Evolutionary conservation across 306 rosid genomes (phyloP).

Genomic region (Herpetospermum pedunculosum): DNA sequence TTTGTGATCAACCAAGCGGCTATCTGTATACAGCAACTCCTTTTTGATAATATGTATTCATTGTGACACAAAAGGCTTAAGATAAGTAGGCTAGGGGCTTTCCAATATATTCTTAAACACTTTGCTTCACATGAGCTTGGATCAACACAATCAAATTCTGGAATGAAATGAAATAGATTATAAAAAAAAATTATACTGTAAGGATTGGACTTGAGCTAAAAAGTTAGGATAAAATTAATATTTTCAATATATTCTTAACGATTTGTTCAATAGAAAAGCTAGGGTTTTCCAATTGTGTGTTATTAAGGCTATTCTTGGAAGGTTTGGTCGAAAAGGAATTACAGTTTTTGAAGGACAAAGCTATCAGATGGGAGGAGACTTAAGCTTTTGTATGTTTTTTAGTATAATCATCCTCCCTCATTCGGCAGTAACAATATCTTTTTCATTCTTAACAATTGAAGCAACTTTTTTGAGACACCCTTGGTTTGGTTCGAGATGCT

Average conservation of each 20-base stretch:
- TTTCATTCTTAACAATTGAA: too few species aligned
- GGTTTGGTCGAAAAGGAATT: background rate
- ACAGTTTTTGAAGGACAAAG: background rate
- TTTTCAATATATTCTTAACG: background rate
- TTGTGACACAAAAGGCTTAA: background rate
- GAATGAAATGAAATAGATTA: background rate
- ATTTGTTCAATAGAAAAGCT: background rate
- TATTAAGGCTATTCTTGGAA: background rate
- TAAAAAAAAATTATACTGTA: too few species aligned
- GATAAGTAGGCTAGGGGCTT: background rate
- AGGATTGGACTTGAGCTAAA: background rate
- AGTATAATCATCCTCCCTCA: background rate
- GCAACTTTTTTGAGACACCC: background rate
- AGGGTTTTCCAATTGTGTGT: background rate
- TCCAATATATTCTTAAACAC: background rate
- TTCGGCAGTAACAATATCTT: too few species aligned
- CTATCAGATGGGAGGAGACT: background rate
- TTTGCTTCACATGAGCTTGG: background rate
- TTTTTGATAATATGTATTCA: background rate
- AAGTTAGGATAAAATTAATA: background rate
- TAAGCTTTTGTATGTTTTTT: background rate
- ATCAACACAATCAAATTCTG: background rate
- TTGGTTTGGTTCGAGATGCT: background rate
- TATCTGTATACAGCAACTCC: background rate
- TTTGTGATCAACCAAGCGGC: background rate